Conservation (phyloP, 2,329 filamentous ascomycete genomes). For the Colletotrichum trifolii region DNA sequence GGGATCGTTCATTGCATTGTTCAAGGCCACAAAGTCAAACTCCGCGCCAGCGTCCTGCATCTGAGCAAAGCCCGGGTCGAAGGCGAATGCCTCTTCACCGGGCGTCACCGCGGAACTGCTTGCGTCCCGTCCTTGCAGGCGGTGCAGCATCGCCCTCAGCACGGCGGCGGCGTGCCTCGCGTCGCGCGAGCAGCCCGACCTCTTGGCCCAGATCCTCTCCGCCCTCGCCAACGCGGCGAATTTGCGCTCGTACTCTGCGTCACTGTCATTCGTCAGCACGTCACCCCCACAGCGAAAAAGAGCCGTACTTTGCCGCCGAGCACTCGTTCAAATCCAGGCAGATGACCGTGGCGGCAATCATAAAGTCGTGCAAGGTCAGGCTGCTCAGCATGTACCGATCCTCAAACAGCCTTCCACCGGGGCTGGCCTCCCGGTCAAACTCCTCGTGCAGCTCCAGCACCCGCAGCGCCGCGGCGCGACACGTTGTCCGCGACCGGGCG, state of each 20-base stretch:
- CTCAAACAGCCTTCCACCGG: conserved; percentile 62
- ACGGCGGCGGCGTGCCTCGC: conserved; percentile 56
- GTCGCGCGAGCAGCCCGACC: conserved; percentile 51
- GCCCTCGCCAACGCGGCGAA: conserved; percentile 51
- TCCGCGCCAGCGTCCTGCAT: conserved; percentile 29
- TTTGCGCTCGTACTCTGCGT: conserved; percentile 48
- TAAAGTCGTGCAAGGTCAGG: conserved; percentile 65
- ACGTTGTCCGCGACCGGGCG: conserved; percentile 52
- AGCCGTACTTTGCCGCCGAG: conserved; percentile 48
- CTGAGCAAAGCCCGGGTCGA: neutral
- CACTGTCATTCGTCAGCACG: conserved; percentile 38
- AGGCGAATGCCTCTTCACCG: too few relatives aligned
- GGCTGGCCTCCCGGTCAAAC: conserved; percentile 56
- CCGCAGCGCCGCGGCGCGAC: conserved; percentile 55
- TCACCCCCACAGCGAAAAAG: neutral
- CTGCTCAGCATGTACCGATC: conserved; percentile 65
- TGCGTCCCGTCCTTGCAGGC: conserved; percentile 11
- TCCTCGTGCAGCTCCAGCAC: conserved; percentile 60
- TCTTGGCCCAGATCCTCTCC: conserved; percentile 55
- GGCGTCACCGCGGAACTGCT: too few relatives aligned
- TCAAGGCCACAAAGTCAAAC: conserved; percentile 49
- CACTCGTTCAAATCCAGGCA: conserved; percentile 62
- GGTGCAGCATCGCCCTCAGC: conserved; percentile 53
- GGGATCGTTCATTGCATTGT: conserved; percentile 48
- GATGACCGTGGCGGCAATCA: conserved; percentile 69